These are phyloP conservation scores for Poronia punctata DNA, from an alignment of 495 filamentous ascomycete genomes.

Conservation along the genomic window DNA sequence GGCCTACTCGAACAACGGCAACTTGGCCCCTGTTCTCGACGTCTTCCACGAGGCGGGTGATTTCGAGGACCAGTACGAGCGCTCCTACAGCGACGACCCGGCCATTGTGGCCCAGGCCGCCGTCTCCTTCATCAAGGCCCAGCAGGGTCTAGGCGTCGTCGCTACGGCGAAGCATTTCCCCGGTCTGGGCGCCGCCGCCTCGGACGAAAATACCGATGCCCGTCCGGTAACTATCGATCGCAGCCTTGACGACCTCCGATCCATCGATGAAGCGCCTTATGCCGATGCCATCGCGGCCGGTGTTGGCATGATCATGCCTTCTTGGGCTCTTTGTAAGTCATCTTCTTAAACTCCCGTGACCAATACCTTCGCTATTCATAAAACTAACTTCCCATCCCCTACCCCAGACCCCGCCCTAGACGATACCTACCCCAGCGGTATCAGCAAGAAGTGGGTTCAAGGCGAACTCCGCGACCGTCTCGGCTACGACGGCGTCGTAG, in stretches of 20 bases:
- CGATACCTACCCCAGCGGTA: constrained; percentile 21
- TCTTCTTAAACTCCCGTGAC: too few relatives aligned
- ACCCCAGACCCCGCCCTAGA: constrained; percentile 31
- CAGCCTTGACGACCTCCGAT: constrained; percentile 17
- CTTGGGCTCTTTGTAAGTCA: constrained; percentile 32
- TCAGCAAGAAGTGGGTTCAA: constrained; percentile 26
- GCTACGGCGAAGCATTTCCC: constrained; percentile 32
- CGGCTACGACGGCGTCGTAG: constrained; percentile 27
- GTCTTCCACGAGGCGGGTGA: constrained; percentile 26
- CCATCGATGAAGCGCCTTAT: constrained; percentile 25
- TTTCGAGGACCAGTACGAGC: constrained; percentile 23
- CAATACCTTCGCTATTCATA: too few relatives aligned
- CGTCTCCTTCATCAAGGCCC: constrained; percentile 22
- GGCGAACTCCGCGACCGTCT: constrained; percentile 24
- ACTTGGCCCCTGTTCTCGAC: constrained; percentile 28
- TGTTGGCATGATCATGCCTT: constrained; percentile 31
- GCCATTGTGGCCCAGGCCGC: constrained; percentile 19
- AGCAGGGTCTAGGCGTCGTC: constrained; percentile 28
- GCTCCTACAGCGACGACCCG: constrained; percentile 26
- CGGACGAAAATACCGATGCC: constrained; percentile 24
- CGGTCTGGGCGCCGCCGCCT: constrained; percentile 21
- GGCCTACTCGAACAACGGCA: constrained; percentile 23
- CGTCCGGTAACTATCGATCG: constrained; percentile 26
- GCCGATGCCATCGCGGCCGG: constrained; percentile 22
- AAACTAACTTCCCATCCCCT: too few relatives aligned